These are phyloP conservation scores for Calamus simplicifolius DNA, from an alignment of 176 grass and related monocot genomes.

Conservation along the genomic window DNA sequence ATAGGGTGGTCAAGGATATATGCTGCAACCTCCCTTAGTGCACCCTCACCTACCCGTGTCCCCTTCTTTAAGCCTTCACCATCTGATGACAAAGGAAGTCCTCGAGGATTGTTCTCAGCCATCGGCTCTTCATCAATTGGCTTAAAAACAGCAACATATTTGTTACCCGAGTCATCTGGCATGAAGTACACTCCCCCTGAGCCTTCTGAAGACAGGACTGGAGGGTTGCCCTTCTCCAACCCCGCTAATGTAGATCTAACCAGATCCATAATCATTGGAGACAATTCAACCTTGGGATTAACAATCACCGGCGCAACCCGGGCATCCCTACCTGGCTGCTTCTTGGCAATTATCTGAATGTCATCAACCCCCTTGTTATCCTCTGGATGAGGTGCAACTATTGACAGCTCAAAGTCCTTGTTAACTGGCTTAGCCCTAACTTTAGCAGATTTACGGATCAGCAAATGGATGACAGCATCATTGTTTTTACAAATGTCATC, in stretches of 20 bases:
- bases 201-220: slow-evolving; percentile 66
- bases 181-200: slow-evolving; percentile 75
- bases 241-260: slow-evolving; percentile 31
- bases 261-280: slow-evolving; percentile 40
- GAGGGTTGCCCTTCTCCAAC: slow-evolving; percentile 39
- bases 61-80: slow-evolving; percentile 80
- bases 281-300: slow-evolving; percentile 34
- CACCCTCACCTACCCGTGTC: slow-evolving; percentile 60
- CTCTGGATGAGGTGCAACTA: slow-evolving; percentile 27
- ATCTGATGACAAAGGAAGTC: slow-evolving; percentile 46
- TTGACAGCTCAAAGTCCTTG: slow-evolving; percentile 41
- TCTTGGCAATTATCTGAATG: slow-evolving; percentile 16
- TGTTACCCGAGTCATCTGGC: slow-evolving; percentile 42
- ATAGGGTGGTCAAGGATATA: slow-evolving; percentile 65
- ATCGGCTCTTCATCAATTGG: slow-evolving; percentile 84
- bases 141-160: slow-evolving; percentile 67
- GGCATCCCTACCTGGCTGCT: slow-evolving; percentile 5
- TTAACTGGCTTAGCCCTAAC: slow-evolving; percentile 30
- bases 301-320: slow-evolving; percentile 49
- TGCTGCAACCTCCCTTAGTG: slow-evolving; percentile 71
- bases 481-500: slow-evolving; percentile 57
- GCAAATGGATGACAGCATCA: slow-evolving; percentile 59
- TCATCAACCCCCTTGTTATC: slow-evolving; percentile 12
- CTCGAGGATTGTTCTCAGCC: slow-evolving; percentile 61
- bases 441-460: slow-evolving; percentile 53